These are phyloP conservation scores for Cicer chorassanicum DNA, from an alignment of 306 rosid species.

Conservation along the genomic window DNA sequence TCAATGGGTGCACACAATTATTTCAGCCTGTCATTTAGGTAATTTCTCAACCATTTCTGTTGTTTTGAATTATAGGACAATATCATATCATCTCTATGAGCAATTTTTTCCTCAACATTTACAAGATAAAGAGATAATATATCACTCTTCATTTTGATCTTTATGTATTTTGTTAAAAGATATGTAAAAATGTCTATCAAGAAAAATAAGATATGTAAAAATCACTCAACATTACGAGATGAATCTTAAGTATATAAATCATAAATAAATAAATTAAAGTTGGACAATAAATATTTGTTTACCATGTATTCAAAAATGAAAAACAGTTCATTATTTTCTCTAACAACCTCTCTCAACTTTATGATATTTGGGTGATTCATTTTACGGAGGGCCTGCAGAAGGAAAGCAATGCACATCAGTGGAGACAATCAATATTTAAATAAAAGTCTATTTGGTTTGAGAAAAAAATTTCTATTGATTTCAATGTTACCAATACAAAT, in stretches of 20 bases:
- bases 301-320: slow-evolving; percentile 89
- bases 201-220: slow-evolving; percentile 8
- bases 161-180: background rate
- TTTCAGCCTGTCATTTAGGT: slow-evolving; percentile 13
- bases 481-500: background rate
- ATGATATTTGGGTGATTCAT: slow-evolving; percentile 81
- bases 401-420: slow-evolving; percentile 43
- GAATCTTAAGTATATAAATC: slow-evolving; percentile 20
- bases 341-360: slow-evolving; percentile 78
- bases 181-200: background rate
- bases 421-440: slow-evolving; percentile 35
- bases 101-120: slow-evolving; percentile 25
- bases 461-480: background rate
- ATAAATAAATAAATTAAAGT: slow-evolving; percentile 18
- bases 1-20: background rate
- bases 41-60: slow-evolving; percentile 25
- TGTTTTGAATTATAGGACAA: slow-evolving; percentile 8
- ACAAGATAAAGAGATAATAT: slow-evolving; percentile 23
- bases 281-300: slow-evolving; percentile 37
- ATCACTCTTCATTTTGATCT: slow-evolving; percentile 17
- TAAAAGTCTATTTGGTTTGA: slow-evolving; percentile 12
- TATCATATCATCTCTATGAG: slow-evolving; percentile 26
- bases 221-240: background rate
- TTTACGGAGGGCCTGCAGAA: slow-evolving; percentile 71
- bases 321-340: slow-evolving; percentile 78